Conservation (phyloP, 768 basidiomycete genomes). For the Russula emetica region DNA sequence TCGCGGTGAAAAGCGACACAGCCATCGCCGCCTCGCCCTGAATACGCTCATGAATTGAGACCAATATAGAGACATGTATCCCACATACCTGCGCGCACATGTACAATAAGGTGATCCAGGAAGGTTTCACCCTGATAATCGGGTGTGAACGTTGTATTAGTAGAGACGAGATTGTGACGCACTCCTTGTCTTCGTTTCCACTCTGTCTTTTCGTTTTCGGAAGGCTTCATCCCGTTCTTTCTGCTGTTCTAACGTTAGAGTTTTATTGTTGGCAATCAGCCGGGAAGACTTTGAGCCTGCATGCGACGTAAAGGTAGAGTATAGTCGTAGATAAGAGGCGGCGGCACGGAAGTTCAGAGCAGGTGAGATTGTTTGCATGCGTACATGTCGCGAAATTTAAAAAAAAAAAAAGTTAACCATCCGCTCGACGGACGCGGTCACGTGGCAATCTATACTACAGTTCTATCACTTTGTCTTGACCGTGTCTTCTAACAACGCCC, state of each 20-base stretch:
- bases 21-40: constrained; percentile 85
- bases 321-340: not conserved
- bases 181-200: constrained; percentile 74
- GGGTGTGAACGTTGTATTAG: constrained; percentile 8
- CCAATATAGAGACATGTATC: not conserved
- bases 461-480: not conserved
- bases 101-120: constrained; percentile 77
- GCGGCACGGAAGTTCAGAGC: not conserved
- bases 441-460: not conserved
- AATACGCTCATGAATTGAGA: constrained; percentile 1
- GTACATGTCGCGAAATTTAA: not conserved
- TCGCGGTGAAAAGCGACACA: constrained; percentile 92
- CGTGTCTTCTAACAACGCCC: not conserved
- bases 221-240: constrained; percentile 29
- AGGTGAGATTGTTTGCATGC: constrained; percentile 1
- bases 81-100: constrained; percentile 61
- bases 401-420: not conserved
- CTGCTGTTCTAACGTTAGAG: not conserved
- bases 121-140: constrained; percentile 63
- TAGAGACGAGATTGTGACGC: constrained; percentile 29
- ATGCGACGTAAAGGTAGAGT: constrained; percentile 6
- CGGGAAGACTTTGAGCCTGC: not conserved
- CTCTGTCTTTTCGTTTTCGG: constrained; percentile 57
- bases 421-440: constrained; percentile 6
- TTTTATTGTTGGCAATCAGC: not conserved